These are phyloP conservation scores for Boletus sensibilis DNA, from an alignment of 768 basidiomycete genomes.

Conservation along the genomic window DNA sequence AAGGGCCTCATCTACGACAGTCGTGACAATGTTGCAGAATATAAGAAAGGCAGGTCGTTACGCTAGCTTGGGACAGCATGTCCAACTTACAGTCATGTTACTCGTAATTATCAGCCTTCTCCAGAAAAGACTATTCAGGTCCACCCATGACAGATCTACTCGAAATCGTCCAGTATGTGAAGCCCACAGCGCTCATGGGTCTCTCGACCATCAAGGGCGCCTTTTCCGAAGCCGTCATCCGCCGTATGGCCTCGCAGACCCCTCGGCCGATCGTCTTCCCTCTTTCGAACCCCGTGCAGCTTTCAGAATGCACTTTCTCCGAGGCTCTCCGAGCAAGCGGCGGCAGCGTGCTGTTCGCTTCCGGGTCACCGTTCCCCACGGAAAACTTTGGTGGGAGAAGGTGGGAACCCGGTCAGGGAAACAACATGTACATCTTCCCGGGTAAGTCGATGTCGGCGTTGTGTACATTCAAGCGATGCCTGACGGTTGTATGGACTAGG, in stretches of 20 bases:
- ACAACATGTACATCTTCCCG: constrained; percentile 90
- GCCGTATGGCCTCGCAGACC: constrained; percentile 77
- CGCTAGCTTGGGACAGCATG: not conserved
- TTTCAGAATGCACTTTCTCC: constrained; percentile 78
- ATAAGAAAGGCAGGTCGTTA: constrained; percentile 69
- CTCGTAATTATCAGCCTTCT: constrained; percentile 59
- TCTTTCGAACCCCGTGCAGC: constrained; percentile 82
- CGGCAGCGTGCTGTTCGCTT: constrained; percentile 81
- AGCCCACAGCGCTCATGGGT: constrained; percentile 87
- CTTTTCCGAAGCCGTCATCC: constrained; percentile 69
- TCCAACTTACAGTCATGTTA: not conserved
- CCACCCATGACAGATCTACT: constrained; percentile 71
- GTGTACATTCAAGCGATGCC: not conserved
- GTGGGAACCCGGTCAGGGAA: constrained; percentile 84
- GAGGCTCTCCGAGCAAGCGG: constrained; percentile 71
- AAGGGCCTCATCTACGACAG: constrained; percentile 80
- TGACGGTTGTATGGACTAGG: constrained; percentile 11
- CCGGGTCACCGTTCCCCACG: constrained; percentile 81
- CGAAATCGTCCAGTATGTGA: constrained; percentile 76
- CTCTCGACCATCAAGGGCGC: constrained; percentile 87
- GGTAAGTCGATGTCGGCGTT: constrained; percentile 34
- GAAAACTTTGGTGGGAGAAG: constrained; percentile 52
- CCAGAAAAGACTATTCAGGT: constrained; percentile 75
- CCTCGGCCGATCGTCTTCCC: constrained; percentile 89
- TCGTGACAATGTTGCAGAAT: constrained; percentile 70